phyloP scores from a whole-genome alignment of 257 asterid genomes.

The Ballota nigra region DNA sequence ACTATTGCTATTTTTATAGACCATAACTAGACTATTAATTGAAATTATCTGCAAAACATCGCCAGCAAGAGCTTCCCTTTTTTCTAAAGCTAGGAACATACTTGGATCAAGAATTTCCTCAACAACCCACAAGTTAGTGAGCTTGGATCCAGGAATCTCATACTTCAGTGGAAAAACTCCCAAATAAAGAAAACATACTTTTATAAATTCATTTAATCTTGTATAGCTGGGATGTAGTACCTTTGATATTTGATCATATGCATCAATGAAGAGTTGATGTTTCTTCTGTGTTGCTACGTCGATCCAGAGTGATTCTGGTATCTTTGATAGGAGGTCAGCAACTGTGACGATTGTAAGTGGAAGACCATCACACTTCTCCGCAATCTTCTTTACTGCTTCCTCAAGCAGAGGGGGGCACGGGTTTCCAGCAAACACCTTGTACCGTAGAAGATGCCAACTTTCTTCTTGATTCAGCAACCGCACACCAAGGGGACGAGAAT shows the following conservation, averaged over 20 bases:
- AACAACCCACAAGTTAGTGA: not conserved
- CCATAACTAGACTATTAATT: not conserved
- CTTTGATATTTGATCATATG: not conserved
- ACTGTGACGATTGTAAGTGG: not conserved
- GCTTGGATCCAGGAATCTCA: not conserved
- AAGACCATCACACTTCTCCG: not conserved
- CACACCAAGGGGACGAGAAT: not conserved
- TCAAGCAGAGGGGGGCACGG: not conserved
- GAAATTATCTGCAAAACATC: not conserved
- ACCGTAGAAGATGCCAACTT: not conserved
- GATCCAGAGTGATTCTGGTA: not conserved
- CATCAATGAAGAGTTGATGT: not conserved
- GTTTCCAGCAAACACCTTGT: not conserved
- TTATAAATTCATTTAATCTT: not conserved
- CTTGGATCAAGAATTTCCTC: not conserved
- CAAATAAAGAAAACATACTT: not conserved
- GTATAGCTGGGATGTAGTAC: not conserved
- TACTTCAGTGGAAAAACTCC: not conserved
- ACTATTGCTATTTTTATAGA: not conserved
- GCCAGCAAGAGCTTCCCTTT: too few relatives aligned
- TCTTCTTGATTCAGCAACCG: not conserved
- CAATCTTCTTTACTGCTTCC: not conserved
- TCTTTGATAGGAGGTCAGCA: too few relatives aligned
- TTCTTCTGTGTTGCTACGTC: not conserved
- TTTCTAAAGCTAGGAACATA: not conserved